Base-by-base conservation (phyloP, 2,329 filamentous ascomycete genomes). In the Thielaviopsis euricoi region DNA sequence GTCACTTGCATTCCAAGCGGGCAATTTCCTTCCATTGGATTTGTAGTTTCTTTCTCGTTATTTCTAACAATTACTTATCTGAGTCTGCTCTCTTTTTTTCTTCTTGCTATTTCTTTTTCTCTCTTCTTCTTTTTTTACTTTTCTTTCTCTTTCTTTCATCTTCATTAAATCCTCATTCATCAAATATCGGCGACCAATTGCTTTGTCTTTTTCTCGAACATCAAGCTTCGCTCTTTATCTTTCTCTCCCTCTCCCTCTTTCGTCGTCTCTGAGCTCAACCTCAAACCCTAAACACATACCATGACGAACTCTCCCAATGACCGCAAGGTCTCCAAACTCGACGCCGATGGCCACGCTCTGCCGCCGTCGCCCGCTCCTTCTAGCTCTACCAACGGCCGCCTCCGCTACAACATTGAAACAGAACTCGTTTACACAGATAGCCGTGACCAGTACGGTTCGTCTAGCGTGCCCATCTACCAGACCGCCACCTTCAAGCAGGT, bases 401-500 rank as follows among this genome's bases (percentile, higher is more conserved):
- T 77, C 51, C 87, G 89, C 64, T 98, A 97, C 72, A 89, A 90
- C 52, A 81, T 98, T 61, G 91, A 91, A 59, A 98, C 93, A 4
- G 93, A 98, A 73, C 76, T 98, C 62, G 93, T 98, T 61, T 97
- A 91, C 71, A 97, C 91, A 55, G 93, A 98, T 66, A 83, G 86
- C 69, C 93, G 85, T 72, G 93, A 98, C 71, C 93, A 98, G 74
- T 96, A 97, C 76, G 94, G 94, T 67, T 82, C 93, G 59, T 95
- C 89, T 65, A 97, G 90, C 71, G 85, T 95, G 65, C 93, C 93
- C 57, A 97, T 98, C 68, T 98, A 98, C 72, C 93, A 95, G 79
- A 95, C 89, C 53, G 94, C 93, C 53, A 98, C 93, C 43, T 98
- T 98, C 77, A 98, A 98, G 74, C 93, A 97, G 72, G 81, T 80